Conservation (phyloP, 2,329 filamentous ascomycete genomes). For the Aureobasidium sp. region DNA sequence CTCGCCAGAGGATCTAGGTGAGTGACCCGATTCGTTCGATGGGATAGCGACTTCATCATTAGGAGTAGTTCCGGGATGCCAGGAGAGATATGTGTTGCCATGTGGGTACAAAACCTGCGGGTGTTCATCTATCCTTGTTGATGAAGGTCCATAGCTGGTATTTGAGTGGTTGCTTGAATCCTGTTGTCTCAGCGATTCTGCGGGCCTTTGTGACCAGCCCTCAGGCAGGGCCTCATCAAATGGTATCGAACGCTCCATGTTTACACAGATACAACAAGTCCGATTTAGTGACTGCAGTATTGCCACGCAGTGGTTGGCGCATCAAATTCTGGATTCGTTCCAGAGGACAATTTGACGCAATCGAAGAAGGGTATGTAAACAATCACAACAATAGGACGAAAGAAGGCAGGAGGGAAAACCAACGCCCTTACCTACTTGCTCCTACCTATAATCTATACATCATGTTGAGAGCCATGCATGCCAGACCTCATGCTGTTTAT, state of each 20-base stretch:
- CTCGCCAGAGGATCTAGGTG: background rate
- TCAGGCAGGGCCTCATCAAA: slow-evolving; percentile 29
- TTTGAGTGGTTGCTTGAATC: slow-evolving; percentile 23
- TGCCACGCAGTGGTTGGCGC: background rate
- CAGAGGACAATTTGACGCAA: background rate
- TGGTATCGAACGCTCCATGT: slow-evolving; percentile 27
- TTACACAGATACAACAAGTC: background rate
- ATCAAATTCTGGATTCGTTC: background rate
- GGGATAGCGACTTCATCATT: background rate
- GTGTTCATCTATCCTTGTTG: background rate
- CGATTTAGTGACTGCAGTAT: background rate
- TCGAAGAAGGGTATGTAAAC: background rate
- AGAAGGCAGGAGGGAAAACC: background rate
- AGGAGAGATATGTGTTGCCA: background rate
- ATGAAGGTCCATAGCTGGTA: slow-evolving; percentile 1
- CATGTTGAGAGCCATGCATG: background rate
- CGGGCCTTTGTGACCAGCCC: slow-evolving; percentile 32
- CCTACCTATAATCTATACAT: background rate
- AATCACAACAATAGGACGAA: background rate
- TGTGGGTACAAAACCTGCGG: background rate
- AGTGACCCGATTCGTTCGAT: background rate
- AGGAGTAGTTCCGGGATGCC: background rate
- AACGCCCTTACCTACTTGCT: background rate
- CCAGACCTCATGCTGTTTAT: background rate
- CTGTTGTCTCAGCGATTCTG: slow-evolving; percentile 17